Percentiles rank a stretch among this genome's conserved stretches.
Evolutionary conservation across 345 rosid genomes (phyloP).

Genomic region (Rhodomyrtus tomentosa): DNA sequence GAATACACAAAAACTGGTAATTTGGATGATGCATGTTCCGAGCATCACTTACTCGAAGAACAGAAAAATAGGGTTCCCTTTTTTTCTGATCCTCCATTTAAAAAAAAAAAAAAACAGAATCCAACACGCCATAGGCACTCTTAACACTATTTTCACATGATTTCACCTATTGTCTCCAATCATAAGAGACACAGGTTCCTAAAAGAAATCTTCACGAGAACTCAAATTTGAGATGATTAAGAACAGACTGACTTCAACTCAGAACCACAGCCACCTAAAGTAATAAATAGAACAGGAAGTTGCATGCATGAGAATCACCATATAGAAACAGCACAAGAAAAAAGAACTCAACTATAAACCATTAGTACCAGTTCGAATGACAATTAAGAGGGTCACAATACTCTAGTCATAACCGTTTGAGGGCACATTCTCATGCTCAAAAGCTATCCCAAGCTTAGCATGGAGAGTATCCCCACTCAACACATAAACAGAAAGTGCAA

Average conservation of each 20-base stretch:
- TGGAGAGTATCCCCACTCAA: background rate
- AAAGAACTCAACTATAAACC: background rate
- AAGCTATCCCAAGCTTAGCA: background rate
- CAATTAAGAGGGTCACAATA: background rate
- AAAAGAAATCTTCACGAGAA: background rate
- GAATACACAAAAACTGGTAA: background rate
- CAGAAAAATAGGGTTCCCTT: background rate
- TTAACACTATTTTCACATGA: background rate
- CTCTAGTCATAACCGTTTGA: background rate
- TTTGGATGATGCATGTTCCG: background rate
- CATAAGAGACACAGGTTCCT: background rate
- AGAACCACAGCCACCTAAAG: background rate
- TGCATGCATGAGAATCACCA: background rate
- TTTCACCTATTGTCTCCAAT: background rate
- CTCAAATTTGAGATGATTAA: background rate
- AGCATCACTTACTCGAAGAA: background rate
- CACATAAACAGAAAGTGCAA: background rate
- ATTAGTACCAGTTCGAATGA: background rate
- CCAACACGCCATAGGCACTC: background rate
- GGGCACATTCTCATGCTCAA: background rate
- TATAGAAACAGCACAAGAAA: background rate
- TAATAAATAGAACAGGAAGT: background rate
- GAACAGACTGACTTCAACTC: background rate
- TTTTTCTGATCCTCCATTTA: background rate
- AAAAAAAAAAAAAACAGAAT: background rate